These are phyloP conservation scores for Diaporthe humulicola DNA, from an alignment of 2,329 filamentous ascomycete species.

Conservation along the genomic window DNA sequence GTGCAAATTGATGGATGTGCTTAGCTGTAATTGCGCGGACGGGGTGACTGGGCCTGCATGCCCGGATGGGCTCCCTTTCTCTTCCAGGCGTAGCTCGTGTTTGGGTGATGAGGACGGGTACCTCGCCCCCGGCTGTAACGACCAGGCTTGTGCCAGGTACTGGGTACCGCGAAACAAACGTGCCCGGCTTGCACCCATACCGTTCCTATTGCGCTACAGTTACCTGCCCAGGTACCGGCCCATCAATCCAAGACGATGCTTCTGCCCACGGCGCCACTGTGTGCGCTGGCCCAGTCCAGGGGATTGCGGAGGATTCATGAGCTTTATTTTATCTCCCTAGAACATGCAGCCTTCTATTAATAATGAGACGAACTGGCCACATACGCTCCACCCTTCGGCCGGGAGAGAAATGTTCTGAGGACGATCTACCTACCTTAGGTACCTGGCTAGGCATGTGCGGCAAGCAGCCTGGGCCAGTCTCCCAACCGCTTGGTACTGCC, in stretches of 20 bases:
- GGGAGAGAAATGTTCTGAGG: background rate
- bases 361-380: conserved; percentile 3
- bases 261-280: background rate
- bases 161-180: background rate
- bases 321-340: conserved; percentile 19
- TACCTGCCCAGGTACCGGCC: background rate
- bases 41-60: conserved; percentile 26
- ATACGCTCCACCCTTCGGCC: background rate
- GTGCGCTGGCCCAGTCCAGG: background rate
- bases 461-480: conserved; percentile 9
- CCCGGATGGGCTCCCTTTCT: conserved; percentile 14
- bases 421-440: background rate
- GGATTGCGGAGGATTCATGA: conserved; percentile 21
- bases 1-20: conserved; percentile 29
- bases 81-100: conserved; percentile 29
- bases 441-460: background rate
- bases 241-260: background rate
- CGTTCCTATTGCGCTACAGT: background rate
- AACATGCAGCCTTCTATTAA: conserved; percentile 19
- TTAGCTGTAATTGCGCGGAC: conserved; percentile 27
- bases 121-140: conserved; percentile 6
- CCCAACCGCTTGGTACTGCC: conserved; percentile 23
- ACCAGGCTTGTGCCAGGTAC: background rate
- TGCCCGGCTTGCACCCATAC: background rate
- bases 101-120: conserved; percentile 18